Base-by-base conservation (phyloP, 2,329 filamentous ascomycete species). In the Diaporthe capsici region DNA sequence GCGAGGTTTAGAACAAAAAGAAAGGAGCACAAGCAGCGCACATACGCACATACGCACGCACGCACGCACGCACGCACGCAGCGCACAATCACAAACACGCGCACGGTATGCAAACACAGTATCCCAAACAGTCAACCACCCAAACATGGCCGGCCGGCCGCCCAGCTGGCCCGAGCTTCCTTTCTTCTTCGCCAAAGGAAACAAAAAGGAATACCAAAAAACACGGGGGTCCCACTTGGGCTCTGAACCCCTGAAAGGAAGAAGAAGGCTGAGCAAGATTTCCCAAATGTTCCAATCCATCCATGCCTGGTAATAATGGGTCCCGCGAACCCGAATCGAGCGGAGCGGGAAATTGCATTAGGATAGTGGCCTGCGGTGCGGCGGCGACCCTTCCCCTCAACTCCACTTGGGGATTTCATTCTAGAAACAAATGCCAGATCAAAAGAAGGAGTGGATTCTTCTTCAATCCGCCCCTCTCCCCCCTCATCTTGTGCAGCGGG, bases 281-380 rank as follows among this genome's bases (percentile, higher is more conserved):
- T 12, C 57, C 34, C 20, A 39, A n/a, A 20, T 22, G 55, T 58
- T 17, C 31, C 34, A 13, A 22, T 12, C 7, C 7, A 31, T 9
- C 53, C 28, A 15, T 28, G 8, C 55, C 9, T 31, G 20, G 34
- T 39, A 39, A 58, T n/a, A n/a, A 60, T n/a, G 31, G 57, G 34
- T n/a, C 57, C 57, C 57, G 34, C 34, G 34, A n/a, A 49, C 25
- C 61, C 42, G 42, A 65, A 65, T 65, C 42, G 61, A 31, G 61
- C 61, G 61, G 42, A 49, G 42, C 25, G 61, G 61, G 61, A 65
- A 49, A 65, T 65, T 65, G 22, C 57, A 60, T 39, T 39, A 34
- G 22, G 42, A 44, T 15, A 34, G 53, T 22, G 17, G 57, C 61
- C 61, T 49, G 42, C 25, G 61, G 61, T 49, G 61, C 61, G 25